Evolutionary conservation across 106 monocot genomes (phyloP).

Genomic region (Gastrodia elata): DNA sequence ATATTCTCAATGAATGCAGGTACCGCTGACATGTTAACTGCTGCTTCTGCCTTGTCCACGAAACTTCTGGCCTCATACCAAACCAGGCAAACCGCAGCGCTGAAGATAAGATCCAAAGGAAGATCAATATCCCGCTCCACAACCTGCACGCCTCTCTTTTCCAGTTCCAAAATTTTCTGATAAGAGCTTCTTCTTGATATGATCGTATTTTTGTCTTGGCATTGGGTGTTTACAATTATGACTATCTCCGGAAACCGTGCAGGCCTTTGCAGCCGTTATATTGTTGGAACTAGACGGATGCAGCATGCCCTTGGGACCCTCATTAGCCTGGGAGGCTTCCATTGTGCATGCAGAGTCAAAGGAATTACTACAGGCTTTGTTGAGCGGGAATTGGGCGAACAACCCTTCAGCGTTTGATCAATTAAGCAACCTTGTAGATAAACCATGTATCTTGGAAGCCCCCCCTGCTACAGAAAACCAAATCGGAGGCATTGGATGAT

Average conservation of each 20-base stretch:
- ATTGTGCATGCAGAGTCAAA: slow-evolving; percentile 35
- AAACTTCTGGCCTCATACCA: slow-evolving; percentile 61
- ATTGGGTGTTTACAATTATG: slow-evolving; percentile 74
- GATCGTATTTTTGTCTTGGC: slow-evolving; percentile 64
- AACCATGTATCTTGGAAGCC: slow-evolving; percentile 11
- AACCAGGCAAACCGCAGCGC: slow-evolving; percentile 69
- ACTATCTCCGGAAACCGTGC: slow-evolving; percentile 34
- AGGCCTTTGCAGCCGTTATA: slow-evolving; percentile 6
- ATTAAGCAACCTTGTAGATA: slow-evolving; percentile 17
- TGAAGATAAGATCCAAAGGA: slow-evolving; percentile 81
- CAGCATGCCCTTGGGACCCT: slow-evolving; percentile 15
- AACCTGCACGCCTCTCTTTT: slow-evolving; percentile 73
- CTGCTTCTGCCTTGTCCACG: slow-evolving; percentile 12
- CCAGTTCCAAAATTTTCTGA: slow-evolving; percentile 70
- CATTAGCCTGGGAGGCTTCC: slow-evolving; percentile 19
- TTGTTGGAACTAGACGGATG: slow-evolving; percentile 15
- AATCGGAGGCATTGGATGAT: not conserved
- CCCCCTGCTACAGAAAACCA: slow-evolving; percentile 19
- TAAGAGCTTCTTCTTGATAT: slow-evolving; percentile 88
- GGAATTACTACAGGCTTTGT: slow-evolving; percentile 21
- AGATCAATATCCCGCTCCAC: slow-evolving; percentile 79
- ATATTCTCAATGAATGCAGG: slow-evolving; percentile 61
- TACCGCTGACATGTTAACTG: slow-evolving; percentile 28
- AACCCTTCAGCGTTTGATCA: slow-evolving; percentile 22
- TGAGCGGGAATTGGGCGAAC: slow-evolving; percentile 42